A percentile compares a stretch with the other conserved stretches of the same genome.
Conservation (phyloP, 2,329 filamentous ascomycete genomes). For the Neospermospora avenae region DNA sequence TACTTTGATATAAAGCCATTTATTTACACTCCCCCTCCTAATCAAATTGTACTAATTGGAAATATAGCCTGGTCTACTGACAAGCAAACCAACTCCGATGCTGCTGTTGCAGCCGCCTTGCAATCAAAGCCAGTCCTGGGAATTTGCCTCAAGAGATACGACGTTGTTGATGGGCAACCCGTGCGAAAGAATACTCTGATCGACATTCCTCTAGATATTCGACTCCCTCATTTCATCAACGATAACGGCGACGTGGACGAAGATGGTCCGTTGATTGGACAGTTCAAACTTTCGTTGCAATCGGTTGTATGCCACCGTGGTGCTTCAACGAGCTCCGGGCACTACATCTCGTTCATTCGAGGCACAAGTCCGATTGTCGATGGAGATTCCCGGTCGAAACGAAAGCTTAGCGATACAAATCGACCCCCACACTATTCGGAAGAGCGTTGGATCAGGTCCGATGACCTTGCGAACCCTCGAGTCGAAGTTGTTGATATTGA, state of each 20-base stretch:
- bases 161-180: conserved; percentile 67
- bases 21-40: conserved; percentile 3
- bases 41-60: conserved; percentile 35
- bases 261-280: conserved; percentile 67
- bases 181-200: conserved; percentile 76
- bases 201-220: conserved; percentile 84
- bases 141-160: conserved; percentile 90
- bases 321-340: conserved; percentile 78
- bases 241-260: conserved; percentile 61
- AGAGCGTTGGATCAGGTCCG: conserved; percentile 85
- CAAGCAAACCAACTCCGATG: conserved; percentile 52
- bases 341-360: conserved; percentile 84
- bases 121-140: conserved; percentile 81
- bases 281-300: conserved; percentile 90
- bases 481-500: conserved; percentile 77
- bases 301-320: conserved; percentile 92
- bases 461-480: conserved; percentile 72
- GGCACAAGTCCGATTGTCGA: conserved; percentile 63
- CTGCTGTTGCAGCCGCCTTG: conserved; percentile 65
- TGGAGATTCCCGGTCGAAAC: conserved; percentile 52
- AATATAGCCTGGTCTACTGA: conserved; percentile 77
- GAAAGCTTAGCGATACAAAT: conserved; percentile 39
- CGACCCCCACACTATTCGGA: conserved; percentile 65
- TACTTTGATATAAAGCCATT: conserved; percentile 25
- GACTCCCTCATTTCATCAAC: conserved; percentile 85